Evolutionary conservation across 805 yeast genomes (phyloP).

Genomic region (Candida palmyrensis): DNA sequence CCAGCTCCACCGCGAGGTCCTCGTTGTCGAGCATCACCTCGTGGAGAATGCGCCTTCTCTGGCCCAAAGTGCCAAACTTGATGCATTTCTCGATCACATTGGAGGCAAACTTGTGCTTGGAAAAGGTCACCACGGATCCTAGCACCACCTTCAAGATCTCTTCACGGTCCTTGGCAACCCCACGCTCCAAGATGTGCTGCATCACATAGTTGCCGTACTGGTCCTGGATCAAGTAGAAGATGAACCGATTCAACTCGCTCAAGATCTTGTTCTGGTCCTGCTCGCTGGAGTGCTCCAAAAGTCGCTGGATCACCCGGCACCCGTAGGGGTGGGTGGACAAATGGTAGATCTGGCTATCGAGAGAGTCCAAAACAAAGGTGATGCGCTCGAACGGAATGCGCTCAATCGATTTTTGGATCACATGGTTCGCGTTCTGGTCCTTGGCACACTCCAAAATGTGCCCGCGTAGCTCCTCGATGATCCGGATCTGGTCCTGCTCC

Average conservation of each 20-base stretch:
- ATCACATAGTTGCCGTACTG: constrained; percentile 98
- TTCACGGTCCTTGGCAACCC: constrained; percentile 56
- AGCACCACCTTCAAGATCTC: constrained; percentile 63
- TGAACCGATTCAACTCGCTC: constrained; percentile 64
- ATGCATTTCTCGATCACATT: constrained; percentile 96
- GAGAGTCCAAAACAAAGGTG: constrained; percentile 66
- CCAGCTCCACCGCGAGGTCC: constrained; percentile 39
- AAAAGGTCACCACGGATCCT: constrained; percentile 69
- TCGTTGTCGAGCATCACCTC: constrained; percentile 57
- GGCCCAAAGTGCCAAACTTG: constrained; percentile 59
- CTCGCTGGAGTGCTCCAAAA: constrained; percentile 69
- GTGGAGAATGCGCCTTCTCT: constrained; percentile 57
- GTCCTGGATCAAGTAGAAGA: constrained; percentile 79
- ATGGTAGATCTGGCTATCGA: constrained; percentile 70
- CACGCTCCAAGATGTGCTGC: constrained; percentile 88
- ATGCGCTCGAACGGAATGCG: constrained; percentile 66
- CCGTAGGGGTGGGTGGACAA: constrained; percentile 96
- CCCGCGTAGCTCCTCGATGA: constrained; percentile 66
- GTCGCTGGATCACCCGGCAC: constrained; percentile 91
- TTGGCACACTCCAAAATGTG: constrained; percentile 58
- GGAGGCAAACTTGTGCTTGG: constrained; percentile 96
- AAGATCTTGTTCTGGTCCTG: constrained; percentile 66
- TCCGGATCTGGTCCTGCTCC: constrained; percentile 56
- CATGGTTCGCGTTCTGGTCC: constrained; percentile 98
- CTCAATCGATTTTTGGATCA: constrained; percentile 92